Percentiles rank a stretch among this genome's conserved stretches.
Evolutionary conservation across 2,329 filamentous ascomycete genomes (phyloP).

Genomic region (Neurospora sp.): DNA sequence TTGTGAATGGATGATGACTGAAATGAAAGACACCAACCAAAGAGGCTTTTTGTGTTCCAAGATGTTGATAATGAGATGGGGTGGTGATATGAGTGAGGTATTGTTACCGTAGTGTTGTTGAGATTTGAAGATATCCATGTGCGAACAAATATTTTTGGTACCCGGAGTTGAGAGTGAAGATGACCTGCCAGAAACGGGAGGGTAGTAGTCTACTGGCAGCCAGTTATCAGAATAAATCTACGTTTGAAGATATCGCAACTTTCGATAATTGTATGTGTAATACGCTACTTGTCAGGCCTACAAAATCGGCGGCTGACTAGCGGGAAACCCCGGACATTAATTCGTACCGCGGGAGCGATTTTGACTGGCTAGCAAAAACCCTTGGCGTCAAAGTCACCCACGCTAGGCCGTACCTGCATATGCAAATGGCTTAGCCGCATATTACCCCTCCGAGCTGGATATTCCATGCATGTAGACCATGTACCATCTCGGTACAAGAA

Average conservation of each 20-base stretch:
- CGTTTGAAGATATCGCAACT: neutral
- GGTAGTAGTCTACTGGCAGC: neutral
- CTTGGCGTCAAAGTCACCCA: too few species aligned
- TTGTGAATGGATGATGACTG: neutral
- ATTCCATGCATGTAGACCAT: too few species aligned
- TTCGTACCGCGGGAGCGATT: too few species aligned
- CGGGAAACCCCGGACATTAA: too few species aligned
- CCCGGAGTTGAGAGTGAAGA: neutral
- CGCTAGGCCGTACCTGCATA: too few species aligned
- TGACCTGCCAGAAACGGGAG: neutral
- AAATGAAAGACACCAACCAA: neutral
- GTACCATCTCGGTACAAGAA: too few species aligned
- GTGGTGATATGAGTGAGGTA: neutral
- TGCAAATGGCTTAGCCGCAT: too few species aligned
- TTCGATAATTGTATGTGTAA: neutral
- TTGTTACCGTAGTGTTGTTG: neutral
- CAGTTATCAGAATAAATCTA: neutral
- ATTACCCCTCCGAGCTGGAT: too few species aligned
- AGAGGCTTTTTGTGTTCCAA: neutral
- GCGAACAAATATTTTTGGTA: neutral
- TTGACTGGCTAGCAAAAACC: too few species aligned
- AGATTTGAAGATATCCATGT: neutral
- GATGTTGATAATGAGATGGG: neutral
- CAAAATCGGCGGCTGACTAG: neutral
- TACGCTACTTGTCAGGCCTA: too few species aligned